Evolutionary conservation across 2,329 filamentous ascomycete genomes (phyloP).

Genomic region (Neofusicoccum parvum): DNA sequence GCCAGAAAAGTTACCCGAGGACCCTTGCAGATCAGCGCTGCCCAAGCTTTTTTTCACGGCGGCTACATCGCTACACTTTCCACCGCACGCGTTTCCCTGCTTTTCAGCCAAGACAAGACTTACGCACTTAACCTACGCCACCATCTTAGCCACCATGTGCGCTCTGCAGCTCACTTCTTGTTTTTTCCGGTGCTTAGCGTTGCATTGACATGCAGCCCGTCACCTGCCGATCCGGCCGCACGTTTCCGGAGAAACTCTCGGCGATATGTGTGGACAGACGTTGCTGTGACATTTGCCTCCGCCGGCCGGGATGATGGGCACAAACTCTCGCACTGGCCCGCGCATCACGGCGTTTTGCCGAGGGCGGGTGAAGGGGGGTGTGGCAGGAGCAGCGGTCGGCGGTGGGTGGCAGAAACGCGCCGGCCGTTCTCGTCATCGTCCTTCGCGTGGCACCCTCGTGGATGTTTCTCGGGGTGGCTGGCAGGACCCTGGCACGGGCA

Average conservation of each 20-base stretch:
- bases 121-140: neutral
- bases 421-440: neutral
- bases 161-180: neutral
- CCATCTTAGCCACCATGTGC: neutral
- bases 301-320: neutral
- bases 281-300: too few relatives aligned
- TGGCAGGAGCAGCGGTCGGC: too few relatives aligned
- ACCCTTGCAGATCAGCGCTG: conserved; percentile 10
- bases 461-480: neutral
- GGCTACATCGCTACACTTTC: conserved; percentile 13
- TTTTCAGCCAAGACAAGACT: neutral
- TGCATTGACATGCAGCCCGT: conserved; percentile 6
- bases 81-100: neutral
- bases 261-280: neutral
- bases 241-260: neutral
- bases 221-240: neutral
- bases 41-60: conserved; percentile 1
- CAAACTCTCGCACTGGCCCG: too few relatives aligned
- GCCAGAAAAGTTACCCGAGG: neutral
- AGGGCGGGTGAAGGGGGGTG: neutral
- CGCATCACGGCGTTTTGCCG: neutral
- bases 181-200: neutral
- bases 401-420: neutral
- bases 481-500: too few relatives aligned
- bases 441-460: conserved; percentile 12